These are phyloP conservation scores for Psilocybe tampanensis DNA, from an alignment of 768 basidiomycete genomes.

Conservation along the genomic window DNA sequence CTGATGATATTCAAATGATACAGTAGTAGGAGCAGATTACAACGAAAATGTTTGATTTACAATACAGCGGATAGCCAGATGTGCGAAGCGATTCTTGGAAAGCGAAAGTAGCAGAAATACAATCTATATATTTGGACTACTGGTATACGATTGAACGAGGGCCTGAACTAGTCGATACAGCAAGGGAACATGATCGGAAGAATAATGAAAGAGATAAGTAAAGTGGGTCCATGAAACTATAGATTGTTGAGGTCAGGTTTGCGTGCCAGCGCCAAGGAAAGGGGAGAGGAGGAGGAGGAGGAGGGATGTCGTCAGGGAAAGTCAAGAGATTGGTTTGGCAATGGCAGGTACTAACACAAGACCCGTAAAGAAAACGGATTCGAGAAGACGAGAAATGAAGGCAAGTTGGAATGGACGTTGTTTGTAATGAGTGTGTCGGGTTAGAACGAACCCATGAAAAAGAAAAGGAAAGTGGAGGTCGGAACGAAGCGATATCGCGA, in stretches of 20 bases:
- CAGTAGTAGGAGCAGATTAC: not conserved
- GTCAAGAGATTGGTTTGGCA: not conserved
- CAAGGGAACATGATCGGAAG: not conserved
- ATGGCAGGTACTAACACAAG: not conserved
- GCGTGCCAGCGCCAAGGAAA: conserved; percentile 9
- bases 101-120: conserved; percentile 14
- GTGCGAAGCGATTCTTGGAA: not conserved
- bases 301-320: not conserved
- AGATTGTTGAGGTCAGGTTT: not conserved
- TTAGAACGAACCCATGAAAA: no score
- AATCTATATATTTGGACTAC: conserved; percentile 11
- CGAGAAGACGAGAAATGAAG: not conserved
- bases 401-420: no score
- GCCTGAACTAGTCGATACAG: conserved; percentile 17
- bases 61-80: not conserved
- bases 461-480: no score
- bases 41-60: not conserved
- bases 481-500: no score
- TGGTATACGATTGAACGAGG: not conserved
- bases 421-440: no score
- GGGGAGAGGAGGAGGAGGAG: not conserved
- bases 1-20: not conserved
- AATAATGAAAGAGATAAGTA: not conserved
- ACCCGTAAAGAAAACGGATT: not conserved
- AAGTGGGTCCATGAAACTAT: not conserved